A percentile compares a stretch with the other conserved stretches of the same genome.
Evolutionary conservation across 2,329 filamentous ascomycete species (phyloP).

Genomic region (Venturia aucupariae): DNA sequence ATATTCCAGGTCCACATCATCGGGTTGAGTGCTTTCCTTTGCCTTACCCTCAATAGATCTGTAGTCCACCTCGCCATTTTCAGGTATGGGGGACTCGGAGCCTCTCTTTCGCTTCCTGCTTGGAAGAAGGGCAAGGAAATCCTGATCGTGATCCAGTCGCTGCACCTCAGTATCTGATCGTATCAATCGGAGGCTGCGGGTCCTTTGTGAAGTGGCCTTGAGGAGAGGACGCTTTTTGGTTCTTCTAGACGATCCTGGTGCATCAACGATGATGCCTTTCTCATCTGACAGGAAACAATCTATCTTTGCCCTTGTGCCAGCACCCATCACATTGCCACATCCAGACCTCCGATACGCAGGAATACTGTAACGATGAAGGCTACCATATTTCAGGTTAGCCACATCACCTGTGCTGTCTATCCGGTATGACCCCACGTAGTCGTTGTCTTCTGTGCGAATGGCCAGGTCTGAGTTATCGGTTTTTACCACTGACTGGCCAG

Average conservation of each 20-base stretch:
- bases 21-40: slow-evolving; percentile 17
- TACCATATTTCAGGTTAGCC: slow-evolving; percentile 65
- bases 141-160: slow-evolving; percentile 15
- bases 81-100: slow-evolving; percentile 16
- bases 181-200: slow-evolving; percentile 5
- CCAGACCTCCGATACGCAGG: slow-evolving; percentile 63
- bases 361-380: slow-evolving; percentile 60
- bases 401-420: slow-evolving; percentile 69
- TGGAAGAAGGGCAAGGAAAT: slow-evolving; percentile 25
- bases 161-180: not conserved
- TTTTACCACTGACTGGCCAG: not conserved
- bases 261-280: slow-evolving; percentile 12
- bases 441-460: slow-evolving; percentile 15
- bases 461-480: not conserved
- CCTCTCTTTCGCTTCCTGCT: slow-evolving; percentile 19
- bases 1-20: slow-evolving; percentile 30
- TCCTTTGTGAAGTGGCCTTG: not conserved
- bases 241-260: not conserved
- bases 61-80: slow-evolving; percentile 26
- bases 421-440: slow-evolving; percentile 39
- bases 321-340: slow-evolving; percentile 61
- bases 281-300: slow-evolving; percentile 54
- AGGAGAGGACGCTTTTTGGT: slow-evolving; percentile 34
- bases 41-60: slow-evolving; percentile 29
- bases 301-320: slow-evolving; percentile 51